Conservation (phyloP, 1,284 basidiomycete species). For the Phlebopus sp. region DNA sequence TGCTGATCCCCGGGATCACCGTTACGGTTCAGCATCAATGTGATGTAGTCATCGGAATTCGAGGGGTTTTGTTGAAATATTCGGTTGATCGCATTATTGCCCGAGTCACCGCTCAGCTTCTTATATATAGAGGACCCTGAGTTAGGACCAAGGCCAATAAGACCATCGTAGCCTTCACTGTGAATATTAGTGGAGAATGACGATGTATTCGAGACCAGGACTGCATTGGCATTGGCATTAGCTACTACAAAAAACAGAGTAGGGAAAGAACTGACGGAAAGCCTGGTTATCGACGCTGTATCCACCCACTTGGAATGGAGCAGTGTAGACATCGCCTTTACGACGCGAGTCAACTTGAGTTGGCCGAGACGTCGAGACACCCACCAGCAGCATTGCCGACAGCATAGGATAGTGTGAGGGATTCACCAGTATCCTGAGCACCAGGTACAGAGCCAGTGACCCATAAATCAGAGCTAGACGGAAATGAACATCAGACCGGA, state of each 20-base stretch:
- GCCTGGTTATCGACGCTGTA: constrained; percentile 64
- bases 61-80: constrained; percentile 58
- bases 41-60: constrained; percentile 59
- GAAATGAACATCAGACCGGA: constrained; percentile 6
- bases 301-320: constrained; percentile 53
- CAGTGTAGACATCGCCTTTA: constrained; percentile 59
- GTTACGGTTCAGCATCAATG: constrained; percentile 62
- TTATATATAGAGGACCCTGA: constrained; percentile 62
- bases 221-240: constrained; percentile 34
- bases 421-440: constrained; percentile 55
- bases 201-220: constrained; percentile 61
- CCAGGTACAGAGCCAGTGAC: constrained; percentile 30
- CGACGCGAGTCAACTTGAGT: constrained; percentile 4
- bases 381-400: constrained; percentile 63
- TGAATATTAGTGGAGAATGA: constrained; percentile 64
- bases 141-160: constrained; percentile 74
- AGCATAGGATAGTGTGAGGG: constrained; percentile 60
- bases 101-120: constrained; percentile 48
- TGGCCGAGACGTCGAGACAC: constrained; percentile 12
- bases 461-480: constrained; percentile 31
- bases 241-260: constrained; percentile 4
- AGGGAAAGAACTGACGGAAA: constrained; percentile 51
- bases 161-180: constrained; percentile 62
- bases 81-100: constrained; percentile 54
- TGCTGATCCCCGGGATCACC: constrained; percentile 49